These are phyloP conservation scores for Aspergillus tanneri DNA, from an alignment of 2,329 filamentous ascomycete species.

Conservation along the genomic window DNA sequence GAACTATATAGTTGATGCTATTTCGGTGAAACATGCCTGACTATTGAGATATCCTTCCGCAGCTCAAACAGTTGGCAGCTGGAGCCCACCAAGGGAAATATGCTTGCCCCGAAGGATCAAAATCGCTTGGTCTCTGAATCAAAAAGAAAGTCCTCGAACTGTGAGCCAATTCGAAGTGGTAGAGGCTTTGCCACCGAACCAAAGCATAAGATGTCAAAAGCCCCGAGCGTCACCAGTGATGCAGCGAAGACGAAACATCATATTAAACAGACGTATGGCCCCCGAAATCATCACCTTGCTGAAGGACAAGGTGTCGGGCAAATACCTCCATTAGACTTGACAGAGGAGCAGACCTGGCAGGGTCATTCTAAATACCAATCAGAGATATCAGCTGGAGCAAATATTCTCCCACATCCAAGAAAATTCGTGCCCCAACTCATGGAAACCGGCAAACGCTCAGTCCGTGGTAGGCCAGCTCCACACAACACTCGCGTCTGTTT, in stretches of 20 bases:
- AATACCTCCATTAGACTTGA: neutral
- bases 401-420: conserved; percentile 23
- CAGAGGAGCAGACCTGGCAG: neutral
- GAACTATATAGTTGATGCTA: too few species aligned
- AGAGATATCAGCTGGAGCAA: conserved; percentile 12
- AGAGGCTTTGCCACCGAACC: too few species aligned
- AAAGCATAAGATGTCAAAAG: neutral
- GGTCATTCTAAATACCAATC: neutral
- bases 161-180: too few species aligned
- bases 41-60: conserved; percentile 45
- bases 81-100: neutral
- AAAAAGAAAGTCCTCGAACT: too few species aligned
- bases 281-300: neutral
- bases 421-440: conserved; percentile 35
- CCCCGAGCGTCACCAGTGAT: neutral
- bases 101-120: neutral
- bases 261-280: neutral
- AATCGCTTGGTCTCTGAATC: too few species aligned
- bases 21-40: too few species aligned
- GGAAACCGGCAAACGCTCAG: conserved; percentile 33
- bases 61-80: conserved; percentile 33
- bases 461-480: conserved; percentile 26
- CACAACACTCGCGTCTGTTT: conserved; percentile 41
- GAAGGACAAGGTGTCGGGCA: neutral
- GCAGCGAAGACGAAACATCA: neutral